Evolutionary conservation across 2,329 filamentous ascomycete genomes (phyloP).

Genomic region (Penicillium sp.): DNA sequence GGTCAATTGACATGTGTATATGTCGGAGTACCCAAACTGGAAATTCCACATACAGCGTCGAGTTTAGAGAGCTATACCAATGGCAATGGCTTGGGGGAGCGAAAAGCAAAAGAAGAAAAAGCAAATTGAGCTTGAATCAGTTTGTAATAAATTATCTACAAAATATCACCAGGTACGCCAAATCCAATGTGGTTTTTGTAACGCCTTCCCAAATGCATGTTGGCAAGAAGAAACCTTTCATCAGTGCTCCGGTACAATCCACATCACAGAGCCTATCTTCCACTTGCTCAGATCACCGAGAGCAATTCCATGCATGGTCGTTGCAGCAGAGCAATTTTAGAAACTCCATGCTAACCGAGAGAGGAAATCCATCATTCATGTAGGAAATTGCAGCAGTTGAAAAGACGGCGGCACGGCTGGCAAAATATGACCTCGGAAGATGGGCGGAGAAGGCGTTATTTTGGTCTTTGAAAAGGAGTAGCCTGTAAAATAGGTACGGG

Average conservation of each 20-base stretch:
- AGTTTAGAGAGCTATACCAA: too few species aligned
- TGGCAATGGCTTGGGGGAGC: too few species aligned
- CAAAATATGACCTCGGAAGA: neutral
- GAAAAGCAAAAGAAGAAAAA: too few species aligned
- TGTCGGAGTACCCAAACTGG: too few species aligned
- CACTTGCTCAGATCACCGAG: neutral
- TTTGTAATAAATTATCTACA: conserved; percentile 6
- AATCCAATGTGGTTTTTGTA: conserved; percentile 8
- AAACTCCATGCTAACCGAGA: too few species aligned
- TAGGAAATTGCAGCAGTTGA: neutral
- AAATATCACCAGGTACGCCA: conserved; percentile 13
- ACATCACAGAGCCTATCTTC: neutral
- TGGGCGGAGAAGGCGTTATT: neutral
- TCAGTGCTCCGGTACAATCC: neutral
- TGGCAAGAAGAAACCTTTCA: conserved; percentile 1
- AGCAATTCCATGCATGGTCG: too few species aligned
- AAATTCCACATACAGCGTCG: too few species aligned
- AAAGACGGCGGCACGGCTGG: neutral
- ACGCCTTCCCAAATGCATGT: conserved; percentile 18
- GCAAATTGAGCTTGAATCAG: too few species aligned
- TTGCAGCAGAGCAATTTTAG: too few species aligned
- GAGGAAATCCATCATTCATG: too few species aligned
- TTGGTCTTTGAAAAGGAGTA: neutral
- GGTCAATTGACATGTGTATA: too few species aligned
- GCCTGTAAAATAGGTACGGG: neutral